Evolutionary conservation across 2,329 filamentous ascomycete genomes (phyloP).

Genomic region (Fusarium papillatum): DNA sequence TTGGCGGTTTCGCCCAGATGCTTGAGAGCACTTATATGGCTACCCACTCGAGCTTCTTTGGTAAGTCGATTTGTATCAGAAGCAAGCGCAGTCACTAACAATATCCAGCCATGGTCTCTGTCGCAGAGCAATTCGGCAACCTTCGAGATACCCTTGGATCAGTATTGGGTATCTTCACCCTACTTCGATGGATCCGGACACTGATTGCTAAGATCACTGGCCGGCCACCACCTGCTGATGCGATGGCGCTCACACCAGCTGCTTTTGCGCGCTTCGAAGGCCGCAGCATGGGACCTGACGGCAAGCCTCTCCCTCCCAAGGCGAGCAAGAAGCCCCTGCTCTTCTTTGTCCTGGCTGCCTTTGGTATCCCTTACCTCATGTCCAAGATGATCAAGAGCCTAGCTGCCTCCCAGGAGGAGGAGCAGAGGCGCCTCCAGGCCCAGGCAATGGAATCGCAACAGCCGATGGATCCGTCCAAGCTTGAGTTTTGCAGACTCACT

Average conservation of each 20-base stretch:
- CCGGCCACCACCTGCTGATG: conserved; percentile 89
- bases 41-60: conserved; percentile 98
- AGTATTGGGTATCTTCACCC: conserved; percentile 93
- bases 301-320: conserved; percentile 74
- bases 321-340: conserved; percentile 96
- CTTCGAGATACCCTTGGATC: conserved; percentile 94
- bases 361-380: conserved; percentile 97
- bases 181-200: conserved; percentile 95
- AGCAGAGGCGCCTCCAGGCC: conserved; percentile 71
- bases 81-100: conserved; percentile 12
- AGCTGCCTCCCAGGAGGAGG: conserved; percentile 87
- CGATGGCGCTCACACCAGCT: conserved; percentile 87
- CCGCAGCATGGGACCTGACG: conserved; percentile 70
- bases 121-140: conserved; percentile 97
- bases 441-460: conserved; percentile 65
- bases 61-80: conserved; percentile 63
- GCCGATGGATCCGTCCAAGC: conserved; percentile 86
- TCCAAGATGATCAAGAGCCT: conserved; percentile 92
- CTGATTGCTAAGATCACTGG: conserved; percentile 94
- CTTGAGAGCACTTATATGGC: conserved; percentile 99
- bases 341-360: conserved; percentile 94
- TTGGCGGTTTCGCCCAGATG: conserved; percentile 99
- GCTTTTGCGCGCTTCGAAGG: conserved; percentile 93
- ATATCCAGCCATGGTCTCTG: conserved; percentile 89
- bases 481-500: conserved; percentile 95